phyloP scores from a whole-genome alignment of 2,329 filamentous ascomycete genomes.

The Talaromyces sp. region DNA sequence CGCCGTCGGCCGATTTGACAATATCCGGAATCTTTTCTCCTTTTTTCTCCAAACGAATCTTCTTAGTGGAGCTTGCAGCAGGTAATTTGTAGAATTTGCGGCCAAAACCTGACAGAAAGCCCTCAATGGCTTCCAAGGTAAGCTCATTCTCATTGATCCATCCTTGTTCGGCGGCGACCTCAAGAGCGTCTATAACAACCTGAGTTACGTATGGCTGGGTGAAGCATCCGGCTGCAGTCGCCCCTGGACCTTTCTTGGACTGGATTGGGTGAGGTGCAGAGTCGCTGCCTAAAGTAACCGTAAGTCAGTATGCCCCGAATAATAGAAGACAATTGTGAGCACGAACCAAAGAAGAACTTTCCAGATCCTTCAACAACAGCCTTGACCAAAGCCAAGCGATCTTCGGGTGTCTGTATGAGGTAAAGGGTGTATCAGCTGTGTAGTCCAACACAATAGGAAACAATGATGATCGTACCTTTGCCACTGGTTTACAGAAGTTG shows the following conservation, averaged over 20 bases:
- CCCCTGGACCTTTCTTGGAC: conserved; percentile 52
- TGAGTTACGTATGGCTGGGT: conserved; percentile 58
- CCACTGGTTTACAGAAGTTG: conserved; percentile 73
- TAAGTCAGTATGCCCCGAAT: neutral
- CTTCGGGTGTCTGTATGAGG: conserved; percentile 51
- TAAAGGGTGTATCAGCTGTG: neutral
- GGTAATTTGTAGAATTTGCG: conserved; percentile 54
- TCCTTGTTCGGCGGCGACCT: conserved; percentile 51
- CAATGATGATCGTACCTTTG: conserved; percentile 42
- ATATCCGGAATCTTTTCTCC: conserved; percentile 52
- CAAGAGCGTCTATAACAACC: conserved; percentile 55
- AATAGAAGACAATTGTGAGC: neutral
- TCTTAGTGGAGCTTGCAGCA: conserved; percentile 40
- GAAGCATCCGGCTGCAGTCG: conserved; percentile 55
- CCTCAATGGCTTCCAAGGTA: conserved; percentile 50
- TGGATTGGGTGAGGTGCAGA: conserved; percentile 60
- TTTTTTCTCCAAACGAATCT: conserved; percentile 54
- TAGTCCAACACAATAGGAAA: neutral
- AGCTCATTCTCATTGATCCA: conserved; percentile 52
- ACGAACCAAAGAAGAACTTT: conserved; percentile 60
- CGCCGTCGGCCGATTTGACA: conserved; percentile 49
- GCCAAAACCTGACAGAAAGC: conserved; percentile 55
- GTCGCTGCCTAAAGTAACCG: conserved; percentile 48
- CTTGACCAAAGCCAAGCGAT: conserved; percentile 66
- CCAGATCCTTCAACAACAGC: conserved; percentile 51